Evolutionary conservation across 306 rosid species (phyloP).

Genomic region (Neltuma alba): DNA sequence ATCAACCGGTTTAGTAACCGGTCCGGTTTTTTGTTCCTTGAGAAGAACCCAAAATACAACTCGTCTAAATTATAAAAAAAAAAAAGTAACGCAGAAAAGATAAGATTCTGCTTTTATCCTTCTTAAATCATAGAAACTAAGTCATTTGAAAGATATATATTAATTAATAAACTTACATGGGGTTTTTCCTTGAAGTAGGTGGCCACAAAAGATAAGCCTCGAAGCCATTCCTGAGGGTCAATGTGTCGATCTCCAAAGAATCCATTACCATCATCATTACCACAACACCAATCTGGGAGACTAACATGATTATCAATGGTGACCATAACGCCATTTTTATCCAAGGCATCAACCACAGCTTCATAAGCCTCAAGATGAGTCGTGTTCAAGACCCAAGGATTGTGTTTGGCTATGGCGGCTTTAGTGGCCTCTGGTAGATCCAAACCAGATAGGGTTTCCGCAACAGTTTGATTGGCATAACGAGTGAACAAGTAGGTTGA

Average conservation of each 20-base stretch:
- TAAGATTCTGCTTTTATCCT: background rate
- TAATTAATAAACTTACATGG: background rate
- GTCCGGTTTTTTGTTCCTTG: no score
- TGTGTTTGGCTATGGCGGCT: constrained; percentile 26
- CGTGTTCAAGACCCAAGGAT: constrained; percentile 41
- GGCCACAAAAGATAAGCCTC: constrained; percentile 44
- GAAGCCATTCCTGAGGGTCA: constrained; percentile 44
- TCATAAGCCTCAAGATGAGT: constrained; percentile 42
- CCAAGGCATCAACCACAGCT: constrained; percentile 41
- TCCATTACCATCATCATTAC: constrained; percentile 37
- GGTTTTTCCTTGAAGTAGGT: constrained; percentile 31
- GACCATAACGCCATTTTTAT: constrained; percentile 29
- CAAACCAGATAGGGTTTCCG: background rate
- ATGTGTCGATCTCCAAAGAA: constrained; percentile 50
- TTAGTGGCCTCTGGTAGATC: background rate
- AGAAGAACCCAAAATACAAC: no score
- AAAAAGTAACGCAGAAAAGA: no score
- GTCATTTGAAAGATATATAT: background rate
- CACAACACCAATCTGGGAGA: constrained; percentile 48
- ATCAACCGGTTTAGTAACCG: no score
- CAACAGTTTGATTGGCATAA: background rate
- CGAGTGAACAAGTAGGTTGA: constrained; percentile 52
- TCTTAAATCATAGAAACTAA: background rate
- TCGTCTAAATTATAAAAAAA: no score
- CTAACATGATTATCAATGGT: constrained; percentile 52